Base-by-base conservation (phyloP, 192 early-diverging fungal genomes). In the Coemansia biformis region DNA sequence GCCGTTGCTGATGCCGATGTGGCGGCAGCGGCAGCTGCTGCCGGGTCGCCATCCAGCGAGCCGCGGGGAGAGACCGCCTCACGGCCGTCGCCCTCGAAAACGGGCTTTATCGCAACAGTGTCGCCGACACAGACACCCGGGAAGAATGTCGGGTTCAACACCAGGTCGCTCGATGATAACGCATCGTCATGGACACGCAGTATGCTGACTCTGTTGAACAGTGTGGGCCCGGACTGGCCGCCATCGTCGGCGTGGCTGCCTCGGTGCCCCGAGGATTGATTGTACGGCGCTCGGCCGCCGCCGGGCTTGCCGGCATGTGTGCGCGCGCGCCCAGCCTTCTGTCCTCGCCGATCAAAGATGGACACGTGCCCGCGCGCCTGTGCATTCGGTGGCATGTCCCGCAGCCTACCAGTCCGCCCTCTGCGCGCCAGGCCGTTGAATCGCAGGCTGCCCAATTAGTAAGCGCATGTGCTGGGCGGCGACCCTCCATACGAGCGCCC, bases 81-180 rank as follows among this genome's bases (percentile, higher is more conserved):
- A 18, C 51, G 52, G 16, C 33, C 38, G 30, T 64, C 58, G 32
- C 47, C 42, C 37, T 52, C 59, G 5, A 26, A 14, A 3, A 71
- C 17, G 6, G 63, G 67, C 30, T 46, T 41, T n/a, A 77, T 63
- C 15, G 61, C 52, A 5, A 77, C 61, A 35, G 71, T 48, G 36
- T 77, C 75, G 45, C 75, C 75, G n/a, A 66, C 56, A 12, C 43
- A 34, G 18, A 71, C 55, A 14, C 66, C 66, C 6, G 67, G 67
- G 17, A 77, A 77, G 34, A 66, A 71, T 24, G 54, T 15, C 26
- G 67, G 58, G 38, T 65, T 69, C 24, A 77, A 24, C 19, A 77
- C 63, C 38, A 71, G 41, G 44, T 77, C 67, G 43, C 50, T 66
- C 1, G 47, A 18, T 12, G 57, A 58, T 36, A 62, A 62, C 15